Evolutionary conservation across 2,329 filamentous ascomycete genomes (phyloP), one percentile per base, ranked within the genome.

Genomic region (Penicillium sp.): DNA sequence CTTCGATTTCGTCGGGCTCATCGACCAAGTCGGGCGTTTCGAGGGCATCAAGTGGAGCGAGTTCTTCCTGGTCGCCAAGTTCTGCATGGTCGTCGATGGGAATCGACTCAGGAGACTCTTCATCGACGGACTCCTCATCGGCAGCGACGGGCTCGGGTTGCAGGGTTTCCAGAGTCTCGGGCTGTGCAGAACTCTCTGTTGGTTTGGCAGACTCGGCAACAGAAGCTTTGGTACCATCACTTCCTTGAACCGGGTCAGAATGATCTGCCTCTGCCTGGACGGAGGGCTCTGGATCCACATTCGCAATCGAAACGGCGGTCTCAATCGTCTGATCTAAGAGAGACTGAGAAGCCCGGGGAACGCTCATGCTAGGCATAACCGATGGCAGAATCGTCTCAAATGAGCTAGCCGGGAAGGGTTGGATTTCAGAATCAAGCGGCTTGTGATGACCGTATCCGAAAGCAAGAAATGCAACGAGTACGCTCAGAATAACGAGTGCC

Each of bases 401-500:
- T 5, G 43, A n/a, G 45, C 54, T 49, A 21, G 63, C 55, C 8
- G 34, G 52, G 16, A 66, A 64, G 1, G 48, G 54, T 13, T 49
- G 56, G n/a, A 67, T 31, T 7, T 60, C 43, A 4, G 57, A 27
- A 18, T 40, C 40, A 1, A 34, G 2, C n/a, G 27, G n/a, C 9
- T 48, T 49, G 18, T 52, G 56, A 10, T 54, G 45, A 2, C 36
- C 34, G 14, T 47, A 39, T 1, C 58, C 54, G 8, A 59, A 47
- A 5, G 60, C 52, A 16, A 62, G 60, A 10, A 62, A 61, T 4
- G 52, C 52, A 11, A 55, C 52, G 4, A 61, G 32, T 1, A 56
- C 31, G 43, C 56, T 62, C 43, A 61, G 48, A 11, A 62, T 5
- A 9, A 54, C 39, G 2, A 62, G 32, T 3, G 76, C 70, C 10